Conservation (phyloP, 2,329 filamentous ascomycete species). For the Aspergillus sclerotialis region DNA sequence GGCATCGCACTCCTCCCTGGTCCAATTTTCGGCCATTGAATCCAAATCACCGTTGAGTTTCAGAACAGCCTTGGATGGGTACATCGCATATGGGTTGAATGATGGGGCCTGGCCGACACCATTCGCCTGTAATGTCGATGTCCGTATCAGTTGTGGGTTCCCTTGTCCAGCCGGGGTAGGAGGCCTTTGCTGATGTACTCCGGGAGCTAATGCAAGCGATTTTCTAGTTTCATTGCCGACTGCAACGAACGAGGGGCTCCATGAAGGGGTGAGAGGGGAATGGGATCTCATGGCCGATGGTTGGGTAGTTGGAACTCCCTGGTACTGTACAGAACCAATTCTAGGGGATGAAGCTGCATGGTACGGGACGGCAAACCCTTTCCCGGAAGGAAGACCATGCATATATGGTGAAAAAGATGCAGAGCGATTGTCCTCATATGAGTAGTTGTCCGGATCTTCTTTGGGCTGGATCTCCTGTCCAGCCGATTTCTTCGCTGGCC, state of each 20-base stretch:
- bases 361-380: conserved; percentile 33
- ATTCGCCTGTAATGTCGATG: conserved; percentile 56
- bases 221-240: conserved; percentile 39
- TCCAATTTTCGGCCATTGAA: conserved; percentile 78
- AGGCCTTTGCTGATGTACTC: conserved; percentile 31
- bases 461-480: conserved; percentile 43
- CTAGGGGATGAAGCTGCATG: conserved; percentile 34
- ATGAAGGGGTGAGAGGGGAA: conserved; percentile 42
- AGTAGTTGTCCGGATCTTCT: conserved; percentile 46
- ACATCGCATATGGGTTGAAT: conserved; percentile 74
- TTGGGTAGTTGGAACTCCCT: conserved; percentile 30
- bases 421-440: conserved; percentile 47
- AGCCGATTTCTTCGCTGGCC: conserved; percentile 42
- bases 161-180: conserved; percentile 39
- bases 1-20: conserved; percentile 67
- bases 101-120: conserved; percentile 41
- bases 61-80: conserved; percentile 74
- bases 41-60: conserved; percentile 82
- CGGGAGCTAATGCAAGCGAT: conserved; percentile 33
- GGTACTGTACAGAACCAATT: conserved; percentile 35
- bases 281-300: conserved; percentile 42
- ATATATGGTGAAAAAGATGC: conserved; percentile 45
- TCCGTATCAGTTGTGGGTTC: conserved; percentile 59
- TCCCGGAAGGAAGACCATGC: conserved; percentile 41
- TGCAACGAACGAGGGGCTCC: conserved; percentile 43